Base-by-base conservation (phyloP, 331 rosid genomes). In the Acacia concinna region DNA sequence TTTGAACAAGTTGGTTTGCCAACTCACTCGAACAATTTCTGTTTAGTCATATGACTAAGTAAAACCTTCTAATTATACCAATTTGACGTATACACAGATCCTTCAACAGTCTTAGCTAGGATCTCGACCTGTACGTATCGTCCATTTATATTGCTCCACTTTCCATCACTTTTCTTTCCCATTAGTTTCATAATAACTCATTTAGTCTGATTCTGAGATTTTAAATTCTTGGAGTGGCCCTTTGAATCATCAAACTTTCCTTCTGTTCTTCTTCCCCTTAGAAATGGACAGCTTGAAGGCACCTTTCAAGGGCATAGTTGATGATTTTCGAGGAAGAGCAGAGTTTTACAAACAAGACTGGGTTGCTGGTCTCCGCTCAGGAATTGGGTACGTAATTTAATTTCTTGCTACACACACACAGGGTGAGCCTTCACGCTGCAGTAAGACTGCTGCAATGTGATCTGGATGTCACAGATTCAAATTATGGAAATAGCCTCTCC, bases 331-430 rank as follows among this genome's bases (percentile, higher is more conserved):
- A 59, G 90, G 90, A 85, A 88, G 98, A 87, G 74, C 84, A 9
- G 14, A 72, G 35, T 87, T 85, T 81, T 94, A 94, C 34, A 87
- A 82, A 80, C 89, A 92, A 70, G 97, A 94, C 83, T 94, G 97
- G 97, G 37, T 49, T 79, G 75, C 67, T 49, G 93, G 91, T 72
- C 70, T 87, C 59, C 30, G 57, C 66, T 82, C 97, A 32, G 97
- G 97, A 85, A 46, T 76, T 0, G 90, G 97, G 98, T 89, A 87
- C n/a, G n/a, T n/a, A 75, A n/a, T 66, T 85, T 17, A 46, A 46
- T 46, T 46, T 8, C 17, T 66, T 6, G 17, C 38, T 1, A 4
- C 35, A 28, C 2, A 13, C 9, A 20, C 27, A n/a, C n/a, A n/a
- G n/a, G n/a, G n/a, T n/a, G n/a, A n/a, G n/a, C n/a, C n/a, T n/a